These are phyloP conservation scores for Scutellaria galericulata DNA, from an alignment of 257 asterid genomes.

Conservation along the genomic window DNA sequence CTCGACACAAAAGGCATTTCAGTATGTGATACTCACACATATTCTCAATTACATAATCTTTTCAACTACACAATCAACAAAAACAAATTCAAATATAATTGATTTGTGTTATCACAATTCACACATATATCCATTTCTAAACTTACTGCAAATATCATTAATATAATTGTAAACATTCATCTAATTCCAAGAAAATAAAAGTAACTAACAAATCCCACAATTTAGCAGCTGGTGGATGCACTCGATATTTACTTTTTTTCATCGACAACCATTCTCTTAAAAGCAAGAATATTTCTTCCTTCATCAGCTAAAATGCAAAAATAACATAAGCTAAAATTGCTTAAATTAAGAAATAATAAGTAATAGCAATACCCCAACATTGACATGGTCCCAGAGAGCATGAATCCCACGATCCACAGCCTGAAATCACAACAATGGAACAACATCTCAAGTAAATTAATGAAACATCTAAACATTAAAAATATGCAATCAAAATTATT, in stretches of 20 bases:
- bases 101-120: neutral
- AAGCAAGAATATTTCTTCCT: neutral
- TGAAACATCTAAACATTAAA: neutral
- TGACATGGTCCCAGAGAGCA: slow-evolving; percentile 65
- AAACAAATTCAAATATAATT: neutral
- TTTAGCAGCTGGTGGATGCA: neutral
- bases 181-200: neutral
- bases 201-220: neutral
- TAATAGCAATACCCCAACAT: slow-evolving; percentile 64
- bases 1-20: neutral
- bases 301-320: too few relatives aligned
- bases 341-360: neutral
- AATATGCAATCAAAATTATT: neutral
- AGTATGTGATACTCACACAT: neutral
- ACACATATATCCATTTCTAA: neutral
- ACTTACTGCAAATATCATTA: neutral
- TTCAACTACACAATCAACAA: neutral
- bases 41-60: neutral
- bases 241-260: too few relatives aligned
- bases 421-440: slow-evolving; percentile 47
- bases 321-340: slow-evolving; percentile 2
- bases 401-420: slow-evolving; percentile 73
- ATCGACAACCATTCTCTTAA: neutral
- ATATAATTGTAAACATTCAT: neutral
- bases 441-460: slow-evolving; percentile 22